phyloP scores from a whole-genome alignment of 1,284 basidiomycete species.

The Cryptococcus depauperatus region DNA sequence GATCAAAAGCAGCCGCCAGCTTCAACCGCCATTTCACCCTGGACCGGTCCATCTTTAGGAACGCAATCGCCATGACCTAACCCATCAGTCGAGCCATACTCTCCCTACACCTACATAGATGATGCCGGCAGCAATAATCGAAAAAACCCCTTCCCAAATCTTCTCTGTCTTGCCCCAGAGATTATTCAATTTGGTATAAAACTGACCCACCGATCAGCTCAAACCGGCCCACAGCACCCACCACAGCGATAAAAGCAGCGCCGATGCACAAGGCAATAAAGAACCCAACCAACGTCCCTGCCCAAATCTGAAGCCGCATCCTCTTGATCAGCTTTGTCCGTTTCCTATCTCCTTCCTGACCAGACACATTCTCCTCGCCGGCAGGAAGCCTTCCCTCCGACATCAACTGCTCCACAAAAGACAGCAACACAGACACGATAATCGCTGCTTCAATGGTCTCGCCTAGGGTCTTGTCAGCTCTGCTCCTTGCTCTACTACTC shows the following conservation, averaged over 20 bases:
- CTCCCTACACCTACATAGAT: constrained; percentile 50
- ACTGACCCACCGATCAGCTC: constrained; percentile 23
- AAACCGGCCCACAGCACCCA: constrained; percentile 19
- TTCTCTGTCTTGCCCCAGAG: constrained; percentile 48
- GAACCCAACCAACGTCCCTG: constrained; percentile 67
- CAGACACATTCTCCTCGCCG: constrained; percentile 6
- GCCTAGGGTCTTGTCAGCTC: no score
- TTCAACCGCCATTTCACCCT: constrained; percentile 86
- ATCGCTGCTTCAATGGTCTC: constrained; percentile 46
- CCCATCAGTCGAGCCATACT: background rate
- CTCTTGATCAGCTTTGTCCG: constrained; percentile 37
- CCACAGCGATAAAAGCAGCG: constrained; percentile 49
- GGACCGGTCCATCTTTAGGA: constrained; percentile 57
- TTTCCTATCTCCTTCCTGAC: constrained; percentile 7
- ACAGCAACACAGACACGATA: constrained; percentile 46
- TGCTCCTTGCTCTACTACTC: constrained; percentile 17
- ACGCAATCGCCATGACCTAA: constrained; percentile 61
- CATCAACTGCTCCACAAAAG: constrained; percentile 47
- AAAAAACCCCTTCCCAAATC: constrained; percentile 61
- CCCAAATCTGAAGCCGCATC: constrained; percentile 59
- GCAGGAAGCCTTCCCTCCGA: constrained; percentile 25
- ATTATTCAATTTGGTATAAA: constrained; percentile 51
- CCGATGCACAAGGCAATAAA: constrained; percentile 63
- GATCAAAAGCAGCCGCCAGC: constrained; percentile 67
- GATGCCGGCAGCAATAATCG: constrained; percentile 69